Base-by-base conservation (phyloP, 208 protist genomes). In the Naegleria gruberi region DNA sequence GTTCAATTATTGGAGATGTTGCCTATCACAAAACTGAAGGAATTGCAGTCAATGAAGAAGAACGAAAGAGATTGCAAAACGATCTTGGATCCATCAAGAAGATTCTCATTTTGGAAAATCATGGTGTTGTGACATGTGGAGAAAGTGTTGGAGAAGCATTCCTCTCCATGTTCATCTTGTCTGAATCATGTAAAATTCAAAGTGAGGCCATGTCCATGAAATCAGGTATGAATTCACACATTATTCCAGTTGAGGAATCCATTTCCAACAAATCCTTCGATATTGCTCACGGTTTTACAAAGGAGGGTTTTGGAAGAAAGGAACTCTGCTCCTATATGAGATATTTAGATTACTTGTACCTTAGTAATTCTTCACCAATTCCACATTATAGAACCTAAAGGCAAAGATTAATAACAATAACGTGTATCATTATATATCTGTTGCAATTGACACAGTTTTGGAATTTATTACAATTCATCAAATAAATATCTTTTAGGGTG, bases 121-220 rank as follows among this genome's bases (percentile, higher is more conserved):
- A 90, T 55, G 87, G 87, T 19, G 44, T 84, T 45, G 43, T 90
- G 1, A 90, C 87, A 40, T 85, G 73, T 51, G 87, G 87, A 51
- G 19, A 47, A 40, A 85, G 40, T 26, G 34, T 90, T 40, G 12
- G 26, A 55, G 46, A 90, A 55, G 43, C 87, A 2, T 84, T 90
- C 26, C 15, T 90, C 1, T 41, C 43, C 0, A 90, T 90, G 87
- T 57, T 57, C n/a, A 46, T 26, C 17, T 55, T 90, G 15, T 34
- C n/a, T 46, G 74, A 84, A 17, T 43, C 87, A 23, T 57, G 46
- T 74, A 46, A 74, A 34, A 90, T 84, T 57, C 87, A 90, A 90
- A 41, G 12, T 4, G 47, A 65, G 17, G 87, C 87, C 17, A 41
- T 45, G 37, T 34, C 8, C 17, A 15, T 87, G 23, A 55, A 46